Conservation (phyloP, 2,329 filamentous ascomycete genomes). For the Cladophialophora immunda region DNA sequence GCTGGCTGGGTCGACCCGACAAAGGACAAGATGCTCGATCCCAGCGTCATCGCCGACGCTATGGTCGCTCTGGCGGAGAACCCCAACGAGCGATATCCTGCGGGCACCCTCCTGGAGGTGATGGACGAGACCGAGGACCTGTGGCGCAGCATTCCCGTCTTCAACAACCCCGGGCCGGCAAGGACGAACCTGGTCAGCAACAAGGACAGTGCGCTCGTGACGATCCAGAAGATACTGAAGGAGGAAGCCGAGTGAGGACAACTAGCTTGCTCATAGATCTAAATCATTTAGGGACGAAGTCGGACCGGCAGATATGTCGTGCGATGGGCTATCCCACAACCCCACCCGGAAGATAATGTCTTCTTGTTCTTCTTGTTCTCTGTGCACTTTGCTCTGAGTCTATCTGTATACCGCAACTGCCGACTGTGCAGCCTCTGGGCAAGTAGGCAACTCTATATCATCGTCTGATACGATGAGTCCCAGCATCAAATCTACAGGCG, state of each 20-base stretch:
- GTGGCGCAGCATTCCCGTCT: background rate
- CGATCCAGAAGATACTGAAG: background rate
- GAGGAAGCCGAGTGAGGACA: background rate
- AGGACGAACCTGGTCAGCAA: background rate
- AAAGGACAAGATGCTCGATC: constrained; percentile 63
- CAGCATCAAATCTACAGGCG: too few species aligned
- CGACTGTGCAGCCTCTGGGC: too few species aligned
- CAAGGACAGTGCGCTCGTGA: background rate
- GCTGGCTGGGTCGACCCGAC: constrained; percentile 57
- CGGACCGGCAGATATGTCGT: too few species aligned
- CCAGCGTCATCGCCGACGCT: constrained; percentile 66
- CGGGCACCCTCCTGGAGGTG: constrained; percentile 64
- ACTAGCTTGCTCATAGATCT: too few species aligned
- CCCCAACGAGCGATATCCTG: constrained; percentile 55
- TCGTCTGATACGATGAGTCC: too few species aligned
- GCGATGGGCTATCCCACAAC: too few species aligned
- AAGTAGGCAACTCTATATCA: too few species aligned
- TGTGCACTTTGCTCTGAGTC: too few species aligned
- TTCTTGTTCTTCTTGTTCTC: too few species aligned
- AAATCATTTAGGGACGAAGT: too few species aligned
- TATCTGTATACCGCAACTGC: too few species aligned
- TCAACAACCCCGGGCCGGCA: background rate
- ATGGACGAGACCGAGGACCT: constrained; percentile 46
- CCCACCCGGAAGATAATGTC: too few species aligned
- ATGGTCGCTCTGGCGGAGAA: constrained; percentile 61